Evolutionary conservation across 768 basidiomycete species (phyloP).

Genomic region (Suillus lakei): DNA sequence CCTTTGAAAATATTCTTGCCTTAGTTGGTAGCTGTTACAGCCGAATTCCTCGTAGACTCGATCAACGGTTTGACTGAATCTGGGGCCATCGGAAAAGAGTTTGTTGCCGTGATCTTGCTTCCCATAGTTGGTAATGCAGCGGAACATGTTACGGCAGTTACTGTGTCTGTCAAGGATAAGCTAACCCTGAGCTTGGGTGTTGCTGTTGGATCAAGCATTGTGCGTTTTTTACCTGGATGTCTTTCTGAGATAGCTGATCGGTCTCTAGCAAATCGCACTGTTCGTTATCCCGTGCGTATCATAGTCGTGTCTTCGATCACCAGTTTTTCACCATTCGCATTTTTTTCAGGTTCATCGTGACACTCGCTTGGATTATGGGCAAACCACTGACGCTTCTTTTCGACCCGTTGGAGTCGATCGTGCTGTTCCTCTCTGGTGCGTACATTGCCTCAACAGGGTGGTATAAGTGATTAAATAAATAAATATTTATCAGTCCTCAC

Average conservation of each 20-base stretch:
- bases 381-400: constrained; percentile 84
- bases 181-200: constrained; percentile 86
- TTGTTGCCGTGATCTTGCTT: constrained; percentile 85
- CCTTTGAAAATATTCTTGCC: neutral
- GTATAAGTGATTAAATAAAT: neutral
- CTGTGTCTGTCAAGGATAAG: constrained; percentile 89
- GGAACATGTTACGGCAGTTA: constrained; percentile 91
- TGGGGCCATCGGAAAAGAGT: constrained; percentile 71
- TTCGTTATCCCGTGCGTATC: constrained; percentile 63
- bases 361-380: constrained; percentile 78
- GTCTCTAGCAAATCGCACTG: constrained; percentile 68
- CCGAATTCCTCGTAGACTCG: constrained; percentile 76
- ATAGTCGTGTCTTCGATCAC: neutral
- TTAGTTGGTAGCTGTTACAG: constrained; percentile 60
- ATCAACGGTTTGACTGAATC: constrained; percentile 71
- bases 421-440: constrained; percentile 25
- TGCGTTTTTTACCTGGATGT: constrained; percentile 39
- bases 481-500: constrained; percentile 62
- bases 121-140: constrained; percentile 94
- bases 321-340: constrained; percentile 2
- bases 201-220: constrained; percentile 86
- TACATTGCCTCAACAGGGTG: constrained; percentile 40
- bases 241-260: neutral
- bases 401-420: constrained; percentile 79
- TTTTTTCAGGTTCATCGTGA: constrained; percentile 66